phyloP scores from a whole-genome alignment of 352 stramenopile species.

The Elongisporangium senticosum region DNA sequence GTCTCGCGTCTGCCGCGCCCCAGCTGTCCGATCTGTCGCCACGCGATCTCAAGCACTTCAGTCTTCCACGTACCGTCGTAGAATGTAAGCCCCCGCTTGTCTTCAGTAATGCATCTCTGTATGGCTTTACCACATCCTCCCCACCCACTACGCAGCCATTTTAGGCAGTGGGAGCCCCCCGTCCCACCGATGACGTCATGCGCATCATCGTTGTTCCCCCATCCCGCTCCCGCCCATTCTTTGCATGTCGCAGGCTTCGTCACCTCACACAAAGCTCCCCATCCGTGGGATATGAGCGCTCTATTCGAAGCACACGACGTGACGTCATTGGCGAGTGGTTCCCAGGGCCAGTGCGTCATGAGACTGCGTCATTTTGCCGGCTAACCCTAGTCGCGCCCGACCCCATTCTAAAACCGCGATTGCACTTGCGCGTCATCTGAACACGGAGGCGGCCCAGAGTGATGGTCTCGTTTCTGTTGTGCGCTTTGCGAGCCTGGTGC shows the following conservation, averaged over 20 bases:
- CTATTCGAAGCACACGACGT: not conserved
- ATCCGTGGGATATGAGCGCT: not conserved
- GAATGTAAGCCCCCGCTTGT: not conserved
- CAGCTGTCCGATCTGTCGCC: slow-evolving; percentile 67
- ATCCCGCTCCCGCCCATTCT: not conserved
- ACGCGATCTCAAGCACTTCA: slow-evolving; percentile 52
- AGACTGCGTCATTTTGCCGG: not conserved
- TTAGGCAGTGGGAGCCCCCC: not conserved
- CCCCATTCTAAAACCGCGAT: not conserved
- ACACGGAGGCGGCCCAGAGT: not conserved
- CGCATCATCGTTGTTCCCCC: not conserved
- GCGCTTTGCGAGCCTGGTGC: not conserved
- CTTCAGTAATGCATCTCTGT: not conserved
- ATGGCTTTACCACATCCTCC: not conserved
- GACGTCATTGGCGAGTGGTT: not conserved
- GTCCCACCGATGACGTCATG: not conserved
- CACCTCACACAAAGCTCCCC: not conserved
- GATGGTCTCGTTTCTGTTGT: not conserved
- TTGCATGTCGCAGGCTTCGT: not conserved
- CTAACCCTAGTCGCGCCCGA: not conserved
- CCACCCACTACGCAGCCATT: not conserved
- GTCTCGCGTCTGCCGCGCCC: slow-evolving; percentile 49
- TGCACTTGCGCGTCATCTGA: not conserved
- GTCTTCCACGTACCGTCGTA: slow-evolving; percentile 67
- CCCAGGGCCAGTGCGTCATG: not conserved